Conservation (phyloP, 2,329 filamentous ascomycete genomes). For the Sporothrix variecibatus region DNA sequence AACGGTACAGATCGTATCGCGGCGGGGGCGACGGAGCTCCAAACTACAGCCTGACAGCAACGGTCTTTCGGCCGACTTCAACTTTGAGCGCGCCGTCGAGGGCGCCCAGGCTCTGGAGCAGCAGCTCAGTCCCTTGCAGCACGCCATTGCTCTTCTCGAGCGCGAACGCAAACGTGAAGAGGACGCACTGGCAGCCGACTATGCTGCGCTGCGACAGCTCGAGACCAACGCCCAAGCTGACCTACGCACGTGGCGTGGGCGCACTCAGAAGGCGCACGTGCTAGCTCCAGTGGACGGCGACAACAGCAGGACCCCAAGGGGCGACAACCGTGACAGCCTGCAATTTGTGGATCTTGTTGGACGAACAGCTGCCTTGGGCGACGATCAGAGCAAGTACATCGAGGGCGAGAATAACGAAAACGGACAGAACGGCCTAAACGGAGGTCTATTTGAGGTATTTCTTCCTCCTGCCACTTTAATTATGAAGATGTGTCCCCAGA, state of each 20-base stretch:
- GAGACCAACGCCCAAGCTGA: constrained; percentile 60
- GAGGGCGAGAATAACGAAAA: constrained; percentile 6
- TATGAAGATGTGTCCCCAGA: neutral
- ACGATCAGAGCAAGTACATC: neutral
- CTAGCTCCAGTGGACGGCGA: constrained; percentile 47
- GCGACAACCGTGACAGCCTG: neutral
- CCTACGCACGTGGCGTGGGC: constrained; percentile 52
- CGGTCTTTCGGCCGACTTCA: constrained; percentile 60
- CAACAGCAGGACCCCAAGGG: neutral
- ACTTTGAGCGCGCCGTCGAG: constrained; percentile 66
- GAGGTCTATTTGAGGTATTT: constrained; percentile 39
- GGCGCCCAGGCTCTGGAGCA: constrained; percentile 58
- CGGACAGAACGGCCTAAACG: neutral
- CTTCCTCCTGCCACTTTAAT: neutral
- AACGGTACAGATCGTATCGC: neutral
- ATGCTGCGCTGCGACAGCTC: constrained; percentile 52
- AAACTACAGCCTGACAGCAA: constrained; percentile 35
- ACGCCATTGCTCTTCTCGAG: constrained; percentile 62
- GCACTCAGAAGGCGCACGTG: constrained; percentile 52
- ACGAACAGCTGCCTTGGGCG: constrained; percentile 8
- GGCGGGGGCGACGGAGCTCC: neutral
- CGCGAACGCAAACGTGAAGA: constrained; percentile 61
- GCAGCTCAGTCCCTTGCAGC: constrained; percentile 62
- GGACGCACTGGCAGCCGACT: constrained; percentile 57
- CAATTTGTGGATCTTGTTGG: constrained; percentile 18